A percentile compares a stretch with the other conserved stretches of the same genome.
Evolutionary conservation across 176 grass and related monocot genomes (phyloP).

Genomic region (Pontederia crassipes): DNA sequence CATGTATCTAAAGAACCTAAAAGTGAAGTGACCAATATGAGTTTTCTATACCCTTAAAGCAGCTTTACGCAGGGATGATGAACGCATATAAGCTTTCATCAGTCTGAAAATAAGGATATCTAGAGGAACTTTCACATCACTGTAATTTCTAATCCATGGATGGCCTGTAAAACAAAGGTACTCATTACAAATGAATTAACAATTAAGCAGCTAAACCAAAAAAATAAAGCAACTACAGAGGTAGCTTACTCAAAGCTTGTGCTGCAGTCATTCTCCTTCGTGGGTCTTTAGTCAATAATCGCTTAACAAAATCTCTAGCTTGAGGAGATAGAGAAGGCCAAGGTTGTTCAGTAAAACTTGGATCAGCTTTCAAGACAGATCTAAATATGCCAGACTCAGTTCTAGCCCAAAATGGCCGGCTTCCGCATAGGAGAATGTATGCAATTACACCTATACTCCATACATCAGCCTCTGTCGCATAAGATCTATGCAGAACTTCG

Average conservation of each 20-base stretch:
- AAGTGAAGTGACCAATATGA: background rate
- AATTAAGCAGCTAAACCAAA: background rate
- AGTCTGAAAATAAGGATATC: conserved; percentile 60
- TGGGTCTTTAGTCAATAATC: conserved; percentile 58
- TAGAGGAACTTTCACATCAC: conserved; percentile 46
- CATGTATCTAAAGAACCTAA: background rate
- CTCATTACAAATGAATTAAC: background rate
- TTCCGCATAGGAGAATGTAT: conserved; percentile 77
- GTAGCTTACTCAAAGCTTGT: conserved; percentile 53
- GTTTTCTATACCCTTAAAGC: conserved; percentile 40
- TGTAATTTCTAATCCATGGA: conserved; percentile 77
- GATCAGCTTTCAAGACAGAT: conserved; percentile 74
- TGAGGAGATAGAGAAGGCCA: conserved; percentile 63
- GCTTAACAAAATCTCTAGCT: conserved; percentile 75
- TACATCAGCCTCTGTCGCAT: conserved; percentile 73
- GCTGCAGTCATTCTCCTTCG: conserved; percentile 79
- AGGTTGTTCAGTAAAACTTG: conserved; percentile 54
- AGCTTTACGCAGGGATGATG: conserved; percentile 61
- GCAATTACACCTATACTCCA: conserved; percentile 88
- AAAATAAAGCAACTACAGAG: background rate
- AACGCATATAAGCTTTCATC: conserved; percentile 66
- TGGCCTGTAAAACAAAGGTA: conserved; percentile 40
- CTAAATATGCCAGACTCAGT: conserved; percentile 77
- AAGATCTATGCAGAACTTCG: conserved; percentile 58
- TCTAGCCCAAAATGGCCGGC: conserved; percentile 75